Evolutionary conservation across 805 yeast genomes (phyloP).

Genomic region (Starmerella apicola): DNA sequence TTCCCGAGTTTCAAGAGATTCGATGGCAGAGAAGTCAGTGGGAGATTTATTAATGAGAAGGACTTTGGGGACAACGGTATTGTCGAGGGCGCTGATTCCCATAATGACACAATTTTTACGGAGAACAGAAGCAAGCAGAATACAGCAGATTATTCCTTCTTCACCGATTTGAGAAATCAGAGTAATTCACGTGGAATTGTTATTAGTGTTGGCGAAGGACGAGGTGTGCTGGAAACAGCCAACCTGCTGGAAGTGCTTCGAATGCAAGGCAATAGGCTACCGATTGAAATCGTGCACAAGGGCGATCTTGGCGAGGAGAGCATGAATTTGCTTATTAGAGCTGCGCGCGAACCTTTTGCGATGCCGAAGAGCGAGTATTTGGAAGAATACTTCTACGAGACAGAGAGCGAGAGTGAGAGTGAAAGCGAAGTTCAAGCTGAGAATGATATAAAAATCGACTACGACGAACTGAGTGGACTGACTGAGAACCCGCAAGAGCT

Average conservation of each 20-base stretch:
- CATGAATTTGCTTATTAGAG: neutral
- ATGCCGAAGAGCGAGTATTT: too few species aligned
- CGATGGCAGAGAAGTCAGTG: neutral
- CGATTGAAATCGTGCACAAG: constrained; percentile 3
- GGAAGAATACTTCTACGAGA: too few species aligned
- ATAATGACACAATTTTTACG: neutral
- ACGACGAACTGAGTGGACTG: too few species aligned
- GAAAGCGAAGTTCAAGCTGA: too few species aligned
- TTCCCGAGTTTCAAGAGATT: neutral
- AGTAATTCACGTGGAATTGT: neutral
- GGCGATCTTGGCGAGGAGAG: neutral
- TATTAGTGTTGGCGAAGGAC: neutral
- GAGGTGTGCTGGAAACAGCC: neutral
- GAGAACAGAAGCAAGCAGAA: neutral
- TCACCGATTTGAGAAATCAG: neutral
- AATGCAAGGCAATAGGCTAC: neutral
- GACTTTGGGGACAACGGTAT: neutral
- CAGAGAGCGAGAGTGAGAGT: too few species aligned
- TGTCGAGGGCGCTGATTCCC: neutral
- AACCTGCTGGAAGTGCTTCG: constrained; percentile 1
- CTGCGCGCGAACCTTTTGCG: neutral
- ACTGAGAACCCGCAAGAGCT: neutral
- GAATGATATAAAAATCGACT: too few species aligned
- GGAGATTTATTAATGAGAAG: neutral
- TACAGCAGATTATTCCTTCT: neutral